Conservation (phyloP, 306 rosid species). For the apple (Malus domestica) region ASM211411v1 NC_041800.1:10847501-10848000, state of each 20-base stretch:
- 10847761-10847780: constrained; percentile 89
- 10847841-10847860: not conserved
- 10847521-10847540: too few relatives aligned
- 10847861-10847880: not conserved
- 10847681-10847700: constrained; percentile 6
- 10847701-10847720: constrained; percentile 15
- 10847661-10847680: constrained; percentile 1
- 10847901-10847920: not conserved
- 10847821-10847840: not conserved
- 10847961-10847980: too few relatives aligned
- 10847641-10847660: not conserved
- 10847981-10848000: not conserved
- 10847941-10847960: too few relatives aligned
- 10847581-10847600: not conserved
- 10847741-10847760: constrained; percentile 48
- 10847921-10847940: too few relatives aligned
- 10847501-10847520: not conserved
- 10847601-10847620: not conserved
- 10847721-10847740: constrained; percentile 81
- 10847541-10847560: too few relatives aligned
- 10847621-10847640: not conserved
- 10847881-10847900: not conserved
- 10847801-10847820: constrained; percentile 40
- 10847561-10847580: not conserved
- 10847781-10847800: constrained; percentile 91